Base-by-base conservation (phyloP, 148 eudicot species). In the Amaranthus palmeri region DNA sequence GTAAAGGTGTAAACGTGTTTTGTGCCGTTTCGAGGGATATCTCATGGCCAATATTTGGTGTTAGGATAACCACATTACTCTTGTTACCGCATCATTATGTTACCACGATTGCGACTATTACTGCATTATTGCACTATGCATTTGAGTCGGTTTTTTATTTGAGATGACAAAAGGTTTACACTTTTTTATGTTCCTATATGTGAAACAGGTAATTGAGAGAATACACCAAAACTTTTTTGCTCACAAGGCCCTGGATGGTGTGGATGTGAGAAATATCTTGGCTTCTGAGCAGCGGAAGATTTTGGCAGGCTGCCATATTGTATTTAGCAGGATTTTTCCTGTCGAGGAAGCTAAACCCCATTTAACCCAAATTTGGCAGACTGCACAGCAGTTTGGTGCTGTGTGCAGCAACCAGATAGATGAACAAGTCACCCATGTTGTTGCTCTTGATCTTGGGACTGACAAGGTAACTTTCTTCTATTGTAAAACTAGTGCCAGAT, bases 371-470 rank as follows among this genome's bases (percentile, higher is more conserved):
- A 77, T 95, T 63, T 95, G 97, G 99, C 91, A 89, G 81, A 90
- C 96, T 15, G 97, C 99, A 12, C 97, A 95, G 82, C 99, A 95
- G 76, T 95, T 95, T 83, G 99, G 99, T 83, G 99, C 99, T 63
- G 87, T 83, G 25, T 95, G 99, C 77, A 84, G 86, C 55, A 95
- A 81, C 80, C 93, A 86, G 79, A 84, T 95, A 61, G 97, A 95
- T 83, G 96, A 95, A 9, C 86, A 84, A 60, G 99, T 95, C 50
- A 95, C 99, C 56, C 99, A 95, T 83, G 97, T 95, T 17, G 99
- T 95, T 67, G 99, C 99, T 68, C 83, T 83, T 80, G 87, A 96
- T 69, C 83, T 79, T 56, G 99, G 99, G 69, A 91, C 97, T 42
- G 93, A 91, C 71, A 95, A 95, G 99, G 99, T 95, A 86, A 10